phyloP scores from a whole-genome alignment of 129 eudicot genomes.

The Centrapalus pauciflorus region DNA sequence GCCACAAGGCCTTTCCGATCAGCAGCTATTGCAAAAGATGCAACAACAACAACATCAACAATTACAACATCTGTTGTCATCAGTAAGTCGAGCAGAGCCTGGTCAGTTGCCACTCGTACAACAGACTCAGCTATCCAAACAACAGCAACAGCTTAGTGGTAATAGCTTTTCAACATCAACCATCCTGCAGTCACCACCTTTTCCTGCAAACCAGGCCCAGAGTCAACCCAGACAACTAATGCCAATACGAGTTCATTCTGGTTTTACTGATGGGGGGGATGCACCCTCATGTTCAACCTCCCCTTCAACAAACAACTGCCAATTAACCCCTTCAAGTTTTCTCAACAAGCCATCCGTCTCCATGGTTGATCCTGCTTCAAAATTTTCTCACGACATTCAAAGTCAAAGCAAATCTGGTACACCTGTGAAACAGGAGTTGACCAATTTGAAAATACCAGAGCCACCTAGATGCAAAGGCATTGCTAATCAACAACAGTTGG shows the following conservation, averaged over 20 bases:
- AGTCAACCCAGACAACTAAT: neutral
- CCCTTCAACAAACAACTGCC: conserved; percentile 69
- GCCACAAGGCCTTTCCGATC: conserved; percentile 21
- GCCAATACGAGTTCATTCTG: conserved; percentile 44
- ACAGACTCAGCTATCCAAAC: neutral
- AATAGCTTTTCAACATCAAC: conserved; percentile 29
- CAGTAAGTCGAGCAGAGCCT: conserved; percentile 45
- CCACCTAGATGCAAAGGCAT: conserved; percentile 46
- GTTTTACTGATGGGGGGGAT: conserved; percentile 38
- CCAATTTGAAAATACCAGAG: conserved; percentile 7
- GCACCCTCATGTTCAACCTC: conserved; percentile 91
- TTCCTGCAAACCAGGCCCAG: conserved; percentile 7
- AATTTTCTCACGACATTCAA: conserved; percentile 49
- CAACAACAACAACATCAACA: conserved; percentile 22
- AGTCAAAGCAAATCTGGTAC: conserved; percentile 47
- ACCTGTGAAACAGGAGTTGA: conserved; percentile 24
- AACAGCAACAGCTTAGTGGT: conserved; percentile 39
- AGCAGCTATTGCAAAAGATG: conserved; percentile 36
- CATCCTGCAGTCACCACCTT: neutral
- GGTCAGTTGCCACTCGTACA: conserved; percentile 38
- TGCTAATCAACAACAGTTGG: conserved; percentile 31
- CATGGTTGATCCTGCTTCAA: conserved; percentile 14
- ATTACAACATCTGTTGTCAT: conserved; percentile 34
- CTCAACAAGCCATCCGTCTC: conserved; percentile 30
- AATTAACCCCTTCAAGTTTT: conserved; percentile 43